Conservation (phyloP, 768 basidiomycete species). For the Imleria badia region DNA sequence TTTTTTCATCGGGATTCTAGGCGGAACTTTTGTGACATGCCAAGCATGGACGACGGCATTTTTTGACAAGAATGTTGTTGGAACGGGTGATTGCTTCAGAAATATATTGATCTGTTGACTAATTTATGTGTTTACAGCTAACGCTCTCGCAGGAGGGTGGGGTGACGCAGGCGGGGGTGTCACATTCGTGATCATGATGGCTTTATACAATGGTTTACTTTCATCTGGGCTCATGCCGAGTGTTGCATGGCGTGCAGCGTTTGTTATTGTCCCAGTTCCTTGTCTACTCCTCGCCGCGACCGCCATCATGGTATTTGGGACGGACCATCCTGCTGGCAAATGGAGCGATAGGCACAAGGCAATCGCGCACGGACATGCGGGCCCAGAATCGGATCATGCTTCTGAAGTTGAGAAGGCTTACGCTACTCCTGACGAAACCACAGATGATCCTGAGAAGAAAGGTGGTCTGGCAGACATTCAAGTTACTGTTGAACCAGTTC, state of each 20-base stretch:
- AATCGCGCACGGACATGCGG: neutral
- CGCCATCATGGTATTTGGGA: conserved; percentile 2
- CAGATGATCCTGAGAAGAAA: conserved; percentile 28
- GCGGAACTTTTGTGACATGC: conserved; percentile 60
- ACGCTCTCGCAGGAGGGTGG: conserved; percentile 1
- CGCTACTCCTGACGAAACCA: conserved; percentile 19
- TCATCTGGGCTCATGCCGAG: conserved; percentile 38
- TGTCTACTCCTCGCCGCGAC: conserved; percentile 44
- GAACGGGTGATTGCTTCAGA: conserved; percentile 24
- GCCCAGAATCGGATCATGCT: neutral
- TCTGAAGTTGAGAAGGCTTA: conserved; percentile 17
- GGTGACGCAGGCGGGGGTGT: conserved; percentile 7
- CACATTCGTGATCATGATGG: conserved; percentile 8
- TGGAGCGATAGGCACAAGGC: conserved; percentile 12
- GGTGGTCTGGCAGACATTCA: conserved; percentile 19
- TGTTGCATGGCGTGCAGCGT: conserved; percentile 54
- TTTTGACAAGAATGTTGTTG: conserved; percentile 52
- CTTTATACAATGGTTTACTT: conserved; percentile 41
- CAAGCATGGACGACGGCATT: conserved; percentile 62
- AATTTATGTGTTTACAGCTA: neutral
- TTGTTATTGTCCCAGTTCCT: conserved; percentile 57
- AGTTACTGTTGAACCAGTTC: conserved; percentile 6
- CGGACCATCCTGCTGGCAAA: conserved; percentile 8
- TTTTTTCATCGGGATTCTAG: conserved; percentile 62
- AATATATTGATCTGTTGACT: neutral